These are phyloP conservation scores for Tagetes patula DNA, from an alignment of 129 eudicot genomes.

Conservation along the genomic window DNA sequence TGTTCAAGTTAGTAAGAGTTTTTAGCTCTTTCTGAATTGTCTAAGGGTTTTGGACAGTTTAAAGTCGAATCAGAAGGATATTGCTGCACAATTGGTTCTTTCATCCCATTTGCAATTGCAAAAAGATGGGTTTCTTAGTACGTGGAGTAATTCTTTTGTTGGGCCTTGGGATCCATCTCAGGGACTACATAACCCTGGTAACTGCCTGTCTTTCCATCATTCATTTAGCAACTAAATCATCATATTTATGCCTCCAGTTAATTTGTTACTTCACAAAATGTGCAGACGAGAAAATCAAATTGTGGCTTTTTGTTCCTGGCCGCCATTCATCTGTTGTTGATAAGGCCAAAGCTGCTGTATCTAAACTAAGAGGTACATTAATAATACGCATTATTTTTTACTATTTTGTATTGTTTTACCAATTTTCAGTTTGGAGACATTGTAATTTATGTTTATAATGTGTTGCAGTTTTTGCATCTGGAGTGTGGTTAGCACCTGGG, in stretches of 20 bases:
- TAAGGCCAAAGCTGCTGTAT: slow-evolving; percentile 73
- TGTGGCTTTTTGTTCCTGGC: slow-evolving; percentile 97
- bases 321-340: slow-evolving; percentile 66
- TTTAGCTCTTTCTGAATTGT: not conserved
- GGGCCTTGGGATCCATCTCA: slow-evolving; percentile 99
- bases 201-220: slow-evolving; percentile 17
- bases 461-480: slow-evolving; percentile 79
- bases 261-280: slow-evolving; percentile 9
- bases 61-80: slow-evolving; percentile 64
- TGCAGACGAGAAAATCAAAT: slow-evolving; percentile 94
- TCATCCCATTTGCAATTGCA: slow-evolving; percentile 86
- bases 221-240: not conserved
- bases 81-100: slow-evolving; percentile 62
- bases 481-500: slow-evolving; percentile 95
- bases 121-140: slow-evolving; percentile 85
- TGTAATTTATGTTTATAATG: slow-evolving; percentile 15
- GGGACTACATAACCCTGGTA: slow-evolving; percentile 96
- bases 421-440: slow-evolving; percentile 4
- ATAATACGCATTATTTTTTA: not conserved
- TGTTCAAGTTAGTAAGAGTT: not conserved
- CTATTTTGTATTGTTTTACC: not conserved
- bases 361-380: slow-evolving; percentile 72
- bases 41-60: slow-evolving; percentile 39
- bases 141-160: slow-evolving; percentile 93
- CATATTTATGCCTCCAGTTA: not conserved